Base-by-base conservation (phyloP, 1,284 basidiomycete genomes). In the Cutaneotrichosporon daszewskae region DNA sequence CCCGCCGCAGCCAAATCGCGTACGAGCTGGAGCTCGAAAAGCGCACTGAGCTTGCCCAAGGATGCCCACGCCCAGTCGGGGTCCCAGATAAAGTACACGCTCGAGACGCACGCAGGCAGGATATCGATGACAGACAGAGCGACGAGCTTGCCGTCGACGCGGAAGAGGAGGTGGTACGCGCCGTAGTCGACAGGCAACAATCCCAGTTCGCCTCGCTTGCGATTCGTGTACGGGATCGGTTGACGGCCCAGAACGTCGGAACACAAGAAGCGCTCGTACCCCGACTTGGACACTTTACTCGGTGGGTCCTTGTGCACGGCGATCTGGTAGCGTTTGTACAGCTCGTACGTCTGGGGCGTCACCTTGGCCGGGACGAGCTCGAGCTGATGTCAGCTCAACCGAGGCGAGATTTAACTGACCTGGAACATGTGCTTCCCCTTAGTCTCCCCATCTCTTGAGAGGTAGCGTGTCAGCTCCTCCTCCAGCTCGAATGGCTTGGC, bases 11-110 rank as follows among this genome's bases (percentile, higher is more conserved):
- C 71, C 45, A 95, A 82, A 59, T 92, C 85, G 31, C 72, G 73
- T 2, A 78, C 83, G 29, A 94, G 75, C 9, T 82, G 75, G 2
- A 77, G 75, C 68, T 96, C 91, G 22, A 84, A 77, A 50, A 96
- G 64, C 1, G 86, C 90, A 53, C 85, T 89, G 20, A 94, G 72
- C 85, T 94, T 96, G 34, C 95, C 94, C 20, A 96, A 65, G 11
- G 61, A 61, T 9, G 69, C 69, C 69, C 69, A 72, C 31, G 85
- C 82, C 77, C 81, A 92, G 26, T 76, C 75, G 8, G 82, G 80
- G 59, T 90, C 81, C 72, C 95, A 97, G 73, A 94, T 84, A 66
- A 97, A 92, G 69, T 98, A 98, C 9, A 98, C 94, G 53, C 86
- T 89, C 13, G 89, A 94, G 4, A 98, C 84, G 55, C 94, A 92